A percentile compares a stretch with the other conserved stretches of the same genome.
Conservation (phyloP, 805 yeast species). For the Wickerhamiella brachini region DNA sequence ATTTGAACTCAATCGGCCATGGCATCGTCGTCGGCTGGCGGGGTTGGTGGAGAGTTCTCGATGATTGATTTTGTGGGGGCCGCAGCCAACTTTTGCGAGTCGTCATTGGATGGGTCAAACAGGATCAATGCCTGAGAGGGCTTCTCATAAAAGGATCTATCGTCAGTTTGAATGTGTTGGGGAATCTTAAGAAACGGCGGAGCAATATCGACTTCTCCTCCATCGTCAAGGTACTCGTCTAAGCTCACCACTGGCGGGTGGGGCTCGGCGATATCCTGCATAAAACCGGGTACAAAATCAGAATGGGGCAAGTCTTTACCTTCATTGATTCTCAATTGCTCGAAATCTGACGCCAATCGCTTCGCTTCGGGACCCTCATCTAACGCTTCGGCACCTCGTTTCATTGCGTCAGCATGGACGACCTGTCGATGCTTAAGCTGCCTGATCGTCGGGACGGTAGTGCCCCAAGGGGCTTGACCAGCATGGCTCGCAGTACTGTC, state of each 20-base stretch:
- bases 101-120: constrained; percentile 3
- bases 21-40: background rate
- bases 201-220: constrained; percentile 11
- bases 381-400: constrained; percentile 1
- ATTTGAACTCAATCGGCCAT: background rate
- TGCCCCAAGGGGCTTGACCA: background rate
- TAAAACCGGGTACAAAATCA: constrained; percentile 1
- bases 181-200: constrained; percentile 11
- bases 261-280: constrained; percentile 12
- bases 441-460: background rate
- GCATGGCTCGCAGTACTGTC: constrained; percentile 7
- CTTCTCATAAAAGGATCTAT: constrained; percentile 8
- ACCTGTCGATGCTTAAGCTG: constrained; percentile 1
- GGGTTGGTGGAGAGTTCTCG: background rate
- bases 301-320: background rate
- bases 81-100: background rate
- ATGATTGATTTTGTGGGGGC: background rate
- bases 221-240: constrained; percentile 7
- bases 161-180: background rate
- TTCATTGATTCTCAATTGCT: background rate
- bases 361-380: background rate
- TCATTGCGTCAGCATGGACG: constrained; percentile 4
- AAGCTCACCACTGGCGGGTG: constrained; percentile 7
- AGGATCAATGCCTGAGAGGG: constrained; percentile 12
- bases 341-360: constrained; percentile 1